Conservation (phyloP, 1,139 yeast species). For the Saccharomyces hybrid region DNA sequence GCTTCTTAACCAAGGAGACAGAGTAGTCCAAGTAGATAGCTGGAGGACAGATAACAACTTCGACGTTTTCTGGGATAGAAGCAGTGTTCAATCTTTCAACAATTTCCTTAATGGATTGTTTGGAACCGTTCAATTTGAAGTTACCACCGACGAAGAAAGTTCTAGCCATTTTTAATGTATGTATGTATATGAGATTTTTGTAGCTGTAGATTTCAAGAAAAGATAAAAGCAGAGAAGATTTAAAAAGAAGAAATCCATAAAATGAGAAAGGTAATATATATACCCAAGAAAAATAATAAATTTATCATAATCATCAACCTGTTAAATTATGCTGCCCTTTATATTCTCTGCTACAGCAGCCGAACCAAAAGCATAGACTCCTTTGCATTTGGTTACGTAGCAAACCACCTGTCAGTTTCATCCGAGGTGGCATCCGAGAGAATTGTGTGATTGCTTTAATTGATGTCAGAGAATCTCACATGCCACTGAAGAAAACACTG, state of each 20-base stretch:
- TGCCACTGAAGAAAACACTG: not conserved
- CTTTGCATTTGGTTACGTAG: not conserved
- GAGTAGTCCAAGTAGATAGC: constrained; percentile 84
- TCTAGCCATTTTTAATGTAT: constrained; percentile 52
- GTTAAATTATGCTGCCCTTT: not conserved
- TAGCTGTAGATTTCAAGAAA: not conserved
- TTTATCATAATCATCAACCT: not conserved
- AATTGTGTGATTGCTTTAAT: not conserved
- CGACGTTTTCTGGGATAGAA: constrained; percentile 58
- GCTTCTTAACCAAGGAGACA: constrained; percentile 57
- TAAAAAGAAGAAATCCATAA: not conserved
- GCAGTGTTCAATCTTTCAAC: constrained; percentile 77
- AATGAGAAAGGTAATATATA: not conserved
- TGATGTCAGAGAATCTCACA: not conserved
- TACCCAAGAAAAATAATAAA: not conserved
- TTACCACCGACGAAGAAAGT: constrained; percentile 96
- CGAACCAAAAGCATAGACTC: not conserved
- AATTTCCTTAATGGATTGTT: constrained; percentile 73
- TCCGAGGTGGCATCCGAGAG: not conserved
- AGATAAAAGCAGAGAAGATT: not conserved
- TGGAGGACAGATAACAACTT: constrained; percentile 95
- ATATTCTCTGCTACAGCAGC: not conserved
- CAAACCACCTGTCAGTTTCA: constrained; percentile 1
- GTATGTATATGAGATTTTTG: constrained; percentile 5
- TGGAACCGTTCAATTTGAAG: constrained; percentile 98